Evolutionary conservation across 225 moss, liverwort and hornwort species (phyloP), one percentile per base, ranked within the genome.

Genomic region (Takakia lepidozioides): DNA sequence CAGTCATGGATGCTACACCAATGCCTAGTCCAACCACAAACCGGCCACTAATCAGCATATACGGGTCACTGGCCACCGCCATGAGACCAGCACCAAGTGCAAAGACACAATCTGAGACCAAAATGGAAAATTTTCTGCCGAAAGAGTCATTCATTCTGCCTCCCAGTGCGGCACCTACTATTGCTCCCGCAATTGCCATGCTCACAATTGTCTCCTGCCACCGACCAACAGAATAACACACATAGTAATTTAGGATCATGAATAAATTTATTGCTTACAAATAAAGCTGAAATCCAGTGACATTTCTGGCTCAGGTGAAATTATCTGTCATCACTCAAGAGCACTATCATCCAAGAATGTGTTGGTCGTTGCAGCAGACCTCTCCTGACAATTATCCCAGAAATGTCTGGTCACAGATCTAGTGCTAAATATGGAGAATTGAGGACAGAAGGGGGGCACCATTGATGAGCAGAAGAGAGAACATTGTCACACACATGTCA

Each of bases 1-100:
- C 80, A 37, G 95, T 87, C 82, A 98, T 87, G 51, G 95, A 98
- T 27, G 90, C 95, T 56, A 75, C 80, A 29, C 95, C 95, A n/a
- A 98, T 82, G 20, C 87, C 95, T 48, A 98, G 59, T 14, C 95
- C 95, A 27, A 98, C 95, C 0, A 98, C 55, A 15, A 90, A 66
- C 20, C 95, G 80, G 30, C 95, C 95, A n/a, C 60, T 54, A 48
- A 98, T 78, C 46, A 98, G 72, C 61, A 76, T 46, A 22, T 57
- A 74, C 11, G 87, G 80, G n/a, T 70, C 69, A 8, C 71, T 72
- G 16, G 95, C 82, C 4, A 71, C 64, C 15, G 95, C 95, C 95
- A 98, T 98, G 44, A 98, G 46, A 13, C 73, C 1, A 4, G 95
- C 82, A 15, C 90, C 95, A 24, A 85, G 0, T 7, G 63, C 55